phyloP scores from a whole-genome alignment of 2,329 filamentous ascomycete genomes.

The Calycina marina region DNA sequence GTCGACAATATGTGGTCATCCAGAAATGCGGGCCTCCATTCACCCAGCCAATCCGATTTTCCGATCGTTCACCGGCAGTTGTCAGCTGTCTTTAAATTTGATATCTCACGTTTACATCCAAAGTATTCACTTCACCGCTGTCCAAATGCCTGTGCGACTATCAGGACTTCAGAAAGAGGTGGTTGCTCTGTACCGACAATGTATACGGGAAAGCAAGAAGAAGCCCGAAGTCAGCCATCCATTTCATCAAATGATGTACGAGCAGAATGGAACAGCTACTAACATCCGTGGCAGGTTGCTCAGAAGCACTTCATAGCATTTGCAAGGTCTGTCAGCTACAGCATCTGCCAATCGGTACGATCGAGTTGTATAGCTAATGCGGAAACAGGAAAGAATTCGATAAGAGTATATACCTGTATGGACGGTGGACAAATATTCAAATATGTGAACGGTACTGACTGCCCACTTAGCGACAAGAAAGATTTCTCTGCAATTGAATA shows the following conservation, averaged over 20 bases:
- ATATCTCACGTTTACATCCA: too few relatives aligned
- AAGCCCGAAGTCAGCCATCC: constrained; percentile 59
- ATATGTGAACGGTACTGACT: too few relatives aligned
- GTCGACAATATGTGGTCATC: too few relatives aligned
- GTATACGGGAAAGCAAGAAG: constrained; percentile 63
- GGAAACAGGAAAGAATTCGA: neutral
- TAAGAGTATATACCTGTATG: neutral
- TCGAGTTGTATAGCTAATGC: neutral
- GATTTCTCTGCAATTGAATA: constrained; percentile 59
- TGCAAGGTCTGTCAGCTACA: constrained; percentile 35
- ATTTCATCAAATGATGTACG: constrained; percentile 1
- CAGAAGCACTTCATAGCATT: constrained; percentile 48
- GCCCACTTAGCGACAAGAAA: constrained; percentile 45
- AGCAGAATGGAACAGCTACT: constrained; percentile 5
- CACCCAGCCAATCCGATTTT: too few relatives aligned
- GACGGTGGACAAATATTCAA: too few relatives aligned
- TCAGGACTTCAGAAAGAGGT: constrained; percentile 90
- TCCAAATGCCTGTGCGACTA: too few relatives aligned
- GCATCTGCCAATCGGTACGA: too few relatives aligned
- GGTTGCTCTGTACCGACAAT: constrained; percentile 70
- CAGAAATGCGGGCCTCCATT: too few relatives aligned
- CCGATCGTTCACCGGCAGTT: too few relatives aligned
- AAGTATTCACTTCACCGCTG: too few relatives aligned
- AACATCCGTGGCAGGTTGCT: constrained; percentile 29
- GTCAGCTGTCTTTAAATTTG: too few relatives aligned